phyloP scores from a whole-genome alignment of 2,329 filamentous ascomycete species.

The Fusarium vanettenii region DNA sequence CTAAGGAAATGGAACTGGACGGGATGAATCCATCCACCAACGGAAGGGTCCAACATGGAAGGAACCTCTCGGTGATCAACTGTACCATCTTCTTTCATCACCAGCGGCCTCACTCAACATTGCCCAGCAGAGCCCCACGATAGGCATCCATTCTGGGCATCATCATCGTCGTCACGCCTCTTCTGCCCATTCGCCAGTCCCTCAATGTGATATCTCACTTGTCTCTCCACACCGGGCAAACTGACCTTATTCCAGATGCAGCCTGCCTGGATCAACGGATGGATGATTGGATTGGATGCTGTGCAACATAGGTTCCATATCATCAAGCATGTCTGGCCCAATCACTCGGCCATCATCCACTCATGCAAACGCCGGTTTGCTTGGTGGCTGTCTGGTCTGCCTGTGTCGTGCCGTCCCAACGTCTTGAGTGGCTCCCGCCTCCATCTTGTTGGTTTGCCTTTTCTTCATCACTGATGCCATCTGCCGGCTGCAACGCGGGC shows the following conservation, averaged over 20 bases:
- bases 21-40: not conserved
- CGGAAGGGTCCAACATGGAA: not conserved
- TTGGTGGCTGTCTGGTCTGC: not conserved
- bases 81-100: not conserved
- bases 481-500: conserved; percentile 1
- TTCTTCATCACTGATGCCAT: conserved; percentile 8
- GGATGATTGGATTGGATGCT: not conserved
- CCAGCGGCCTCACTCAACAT: not conserved
- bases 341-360: not conserved
- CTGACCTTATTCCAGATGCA: not conserved
- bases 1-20: not conserved
- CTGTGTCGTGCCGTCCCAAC: not conserved
- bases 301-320: not conserved
- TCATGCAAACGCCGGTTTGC: not conserved
- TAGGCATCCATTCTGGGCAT: not conserved
- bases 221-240: not conserved
- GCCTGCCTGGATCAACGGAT: not conserved
- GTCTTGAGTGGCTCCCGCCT: not conserved
- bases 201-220: not conserved
- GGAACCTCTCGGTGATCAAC: not conserved
- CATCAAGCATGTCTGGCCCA: not conserved
- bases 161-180: not conserved
- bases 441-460: not conserved
- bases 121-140: not conserved
- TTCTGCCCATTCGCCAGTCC: not conserved